Conservation (phyloP, 495 filamentous ascomycete genomes). For the Aspergillus baeticus region DNA sequence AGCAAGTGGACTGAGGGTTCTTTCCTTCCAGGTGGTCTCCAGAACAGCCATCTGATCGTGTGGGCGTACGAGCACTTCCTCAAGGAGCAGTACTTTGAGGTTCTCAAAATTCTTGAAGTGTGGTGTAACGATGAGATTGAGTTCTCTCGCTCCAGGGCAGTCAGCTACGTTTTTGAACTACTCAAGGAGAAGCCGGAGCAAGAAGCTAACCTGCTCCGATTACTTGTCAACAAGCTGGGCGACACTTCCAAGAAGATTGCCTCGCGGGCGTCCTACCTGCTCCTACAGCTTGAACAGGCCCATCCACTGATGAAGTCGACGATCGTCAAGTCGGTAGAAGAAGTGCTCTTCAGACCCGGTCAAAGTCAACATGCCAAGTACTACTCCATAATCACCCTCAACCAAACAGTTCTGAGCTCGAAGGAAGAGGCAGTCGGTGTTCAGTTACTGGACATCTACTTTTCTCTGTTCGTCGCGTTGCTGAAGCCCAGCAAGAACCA, state of each 20-base stretch:
- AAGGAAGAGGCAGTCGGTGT: constrained; percentile 82
- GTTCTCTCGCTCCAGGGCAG: constrained; percentile 78
- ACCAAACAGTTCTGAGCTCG: constrained; percentile 86
- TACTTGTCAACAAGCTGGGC: constrained; percentile 94
- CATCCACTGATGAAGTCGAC: constrained; percentile 93
- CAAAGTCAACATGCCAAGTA: constrained; percentile 89
- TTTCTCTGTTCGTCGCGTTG: constrained; percentile 74
- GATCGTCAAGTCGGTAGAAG: constrained; percentile 81
- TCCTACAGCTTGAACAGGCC: constrained; percentile 82
- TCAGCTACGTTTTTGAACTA: constrained; percentile 86
- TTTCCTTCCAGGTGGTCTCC: constrained; percentile 65
- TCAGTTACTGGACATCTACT: constrained; percentile 84
- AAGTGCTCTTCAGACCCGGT: constrained; percentile 81
- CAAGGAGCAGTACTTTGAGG: constrained; percentile 86
- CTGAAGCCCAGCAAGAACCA: constrained; percentile 58
- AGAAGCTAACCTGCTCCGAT: constrained; percentile 86
- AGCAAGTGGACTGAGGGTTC: constrained; percentile 64
- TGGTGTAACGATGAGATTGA: constrained; percentile 95
- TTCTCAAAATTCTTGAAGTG: constrained; percentile 81
- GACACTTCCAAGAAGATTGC: constrained; percentile 92
- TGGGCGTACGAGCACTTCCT: constrained; percentile 97
- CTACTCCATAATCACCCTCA: constrained; percentile 92
- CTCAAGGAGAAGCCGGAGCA: constrained; percentile 96
- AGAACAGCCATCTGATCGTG: constrained; percentile 71
- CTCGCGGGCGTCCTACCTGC: constrained; percentile 84